These are phyloP conservation scores for Hypoxylon crocopeplum DNA, from an alignment of 495 filamentous ascomycete genomes.

Conservation along the genomic window DNA sequence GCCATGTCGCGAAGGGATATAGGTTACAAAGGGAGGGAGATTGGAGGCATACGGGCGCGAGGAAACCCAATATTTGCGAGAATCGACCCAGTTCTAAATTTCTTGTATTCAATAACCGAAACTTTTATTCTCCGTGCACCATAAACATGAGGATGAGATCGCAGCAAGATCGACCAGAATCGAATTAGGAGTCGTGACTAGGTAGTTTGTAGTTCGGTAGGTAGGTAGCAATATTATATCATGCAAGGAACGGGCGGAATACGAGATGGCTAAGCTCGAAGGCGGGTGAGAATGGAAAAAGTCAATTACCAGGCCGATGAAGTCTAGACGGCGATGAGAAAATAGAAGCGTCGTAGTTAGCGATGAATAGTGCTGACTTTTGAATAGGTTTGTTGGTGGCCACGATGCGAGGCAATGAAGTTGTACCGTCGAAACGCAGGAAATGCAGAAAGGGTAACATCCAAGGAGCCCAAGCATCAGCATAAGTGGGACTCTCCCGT, in stretches of 20 bases:
- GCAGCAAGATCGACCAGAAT: constrained; percentile 3
- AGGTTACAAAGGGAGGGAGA: constrained; percentile 40
- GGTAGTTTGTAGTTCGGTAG: background rate
- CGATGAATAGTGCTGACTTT: background rate
- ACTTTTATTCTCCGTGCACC: constrained; percentile 6
- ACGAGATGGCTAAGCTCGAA: constrained; percentile 35
- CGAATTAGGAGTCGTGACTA: constrained; percentile 18
- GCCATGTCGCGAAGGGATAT: constrained; percentile 63
- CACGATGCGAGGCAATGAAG: constrained; percentile 20
- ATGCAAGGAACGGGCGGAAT: constrained; percentile 31
- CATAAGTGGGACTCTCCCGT: constrained; percentile 24
- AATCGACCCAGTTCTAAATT: constrained; percentile 13
- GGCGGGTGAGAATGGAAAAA: constrained; percentile 23
- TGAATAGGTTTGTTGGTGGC: constrained; percentile 5
- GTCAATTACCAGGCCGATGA: constrained; percentile 7
- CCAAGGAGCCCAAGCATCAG: constrained; percentile 17
- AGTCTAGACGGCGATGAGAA: constrained; percentile 3
- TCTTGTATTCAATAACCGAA: constrained; percentile 12
- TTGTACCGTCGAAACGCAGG: constrained; percentile 22
- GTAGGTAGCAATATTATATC: background rate
- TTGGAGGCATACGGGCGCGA: constrained; percentile 39
- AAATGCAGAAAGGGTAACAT: constrained; percentile 36
- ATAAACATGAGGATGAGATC: constrained; percentile 12
- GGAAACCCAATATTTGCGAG: constrained; percentile 4
- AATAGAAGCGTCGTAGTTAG: constrained; percentile 18